phyloP scores from a whole-genome alignment of 75 land plant species.

The Ceratopteris richardii region DNA sequence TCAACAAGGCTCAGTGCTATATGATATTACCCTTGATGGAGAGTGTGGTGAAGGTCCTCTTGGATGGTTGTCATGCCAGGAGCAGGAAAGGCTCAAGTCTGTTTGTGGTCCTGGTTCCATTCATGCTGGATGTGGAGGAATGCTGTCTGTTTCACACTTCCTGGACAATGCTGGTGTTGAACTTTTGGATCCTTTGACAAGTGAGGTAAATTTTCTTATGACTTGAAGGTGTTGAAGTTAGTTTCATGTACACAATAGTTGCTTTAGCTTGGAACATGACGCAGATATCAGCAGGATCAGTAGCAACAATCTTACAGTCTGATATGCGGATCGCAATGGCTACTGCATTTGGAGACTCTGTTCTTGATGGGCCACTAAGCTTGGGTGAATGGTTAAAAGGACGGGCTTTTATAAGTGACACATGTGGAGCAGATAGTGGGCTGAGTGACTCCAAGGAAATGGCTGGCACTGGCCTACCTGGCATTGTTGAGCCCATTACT shows the following conservation, averaged over 20 bases:
- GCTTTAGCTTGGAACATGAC: background rate
- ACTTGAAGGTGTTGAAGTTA: background rate
- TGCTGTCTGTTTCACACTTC: slow-evolving; percentile 59
- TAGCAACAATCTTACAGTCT: slow-evolving; percentile 69
- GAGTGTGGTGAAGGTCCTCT: slow-evolving; percentile 75
- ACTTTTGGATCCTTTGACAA: slow-evolving; percentile 64
- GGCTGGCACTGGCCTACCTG: slow-evolving; percentile 37
- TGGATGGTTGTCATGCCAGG: slow-evolving; percentile 77
- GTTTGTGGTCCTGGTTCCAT: slow-evolving; percentile 69
- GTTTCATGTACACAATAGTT: background rate
- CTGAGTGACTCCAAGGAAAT: slow-evolving; percentile 63
- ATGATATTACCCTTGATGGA: slow-evolving; percentile 75
- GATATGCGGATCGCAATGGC: slow-evolving; percentile 71
- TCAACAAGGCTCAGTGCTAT: slow-evolving; percentile 74
- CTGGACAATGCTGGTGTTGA: slow-evolving; percentile 79
- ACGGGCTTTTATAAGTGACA: slow-evolving; percentile 38
- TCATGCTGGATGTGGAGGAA: slow-evolving; percentile 88
- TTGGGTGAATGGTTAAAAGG: slow-evolving; percentile 89
- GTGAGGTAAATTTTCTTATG: slow-evolving; percentile 41
- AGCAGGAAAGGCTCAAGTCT: slow-evolving; percentile 64
- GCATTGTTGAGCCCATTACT: slow-evolving; percentile 72
- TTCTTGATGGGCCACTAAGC: slow-evolving; percentile 73
- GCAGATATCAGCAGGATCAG: slow-evolving; percentile 81
- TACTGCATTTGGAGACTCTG: slow-evolving; percentile 63
- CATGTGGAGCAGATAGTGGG: slow-evolving; percentile 30